Evolutionary conservation across 495 filamentous ascomycete species (phyloP).

Genomic region (Aeminium ludgeri): DNA sequence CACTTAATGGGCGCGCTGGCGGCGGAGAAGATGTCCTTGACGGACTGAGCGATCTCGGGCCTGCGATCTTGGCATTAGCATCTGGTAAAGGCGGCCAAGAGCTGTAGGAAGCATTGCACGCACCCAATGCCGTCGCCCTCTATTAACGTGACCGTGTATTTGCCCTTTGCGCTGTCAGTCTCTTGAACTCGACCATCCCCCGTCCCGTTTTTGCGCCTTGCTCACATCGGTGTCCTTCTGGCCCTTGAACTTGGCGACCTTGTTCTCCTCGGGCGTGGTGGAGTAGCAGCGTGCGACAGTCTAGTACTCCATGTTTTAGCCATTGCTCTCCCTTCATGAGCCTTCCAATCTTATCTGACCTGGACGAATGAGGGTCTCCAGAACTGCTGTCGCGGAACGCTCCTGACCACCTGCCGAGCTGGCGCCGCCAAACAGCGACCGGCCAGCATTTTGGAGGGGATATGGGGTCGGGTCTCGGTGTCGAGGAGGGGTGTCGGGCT

Average conservation of each 20-base stretch:
- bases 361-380: slow-evolving; percentile 34
- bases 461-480: not conserved
- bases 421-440: slow-evolving; percentile 37
- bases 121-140: slow-evolving; percentile 92
- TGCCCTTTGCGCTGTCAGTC: slow-evolving; percentile 58
- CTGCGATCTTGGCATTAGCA: not conserved
- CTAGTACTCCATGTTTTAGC: too few relatives aligned
- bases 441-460: slow-evolving; percentile 37
- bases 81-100: too few relatives aligned
- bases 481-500: too few relatives aligned
- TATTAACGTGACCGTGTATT: slow-evolving; percentile 89
- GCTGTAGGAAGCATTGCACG: slow-evolving; percentile 26
- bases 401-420: slow-evolving; percentile 37
- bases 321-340: not conserved
- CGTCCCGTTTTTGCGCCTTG: slow-evolving; percentile 13
- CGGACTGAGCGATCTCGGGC: slow-evolving; percentile 77
- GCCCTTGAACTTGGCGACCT: slow-evolving; percentile 85
- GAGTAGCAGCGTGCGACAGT: slow-evolving; percentile 39
- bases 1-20: slow-evolving; percentile 87
- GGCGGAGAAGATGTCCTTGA: slow-evolving; percentile 94
- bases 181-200: slow-evolving; percentile 19
- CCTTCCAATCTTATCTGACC: slow-evolving; percentile 25
- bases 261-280: slow-evolving; percentile 37
- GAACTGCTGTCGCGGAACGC: slow-evolving; percentile 21
- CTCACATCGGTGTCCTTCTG: slow-evolving; percentile 74